Conservation (phyloP, 2,329 filamentous ascomycete species). For the Penicillium sp. region DNA sequence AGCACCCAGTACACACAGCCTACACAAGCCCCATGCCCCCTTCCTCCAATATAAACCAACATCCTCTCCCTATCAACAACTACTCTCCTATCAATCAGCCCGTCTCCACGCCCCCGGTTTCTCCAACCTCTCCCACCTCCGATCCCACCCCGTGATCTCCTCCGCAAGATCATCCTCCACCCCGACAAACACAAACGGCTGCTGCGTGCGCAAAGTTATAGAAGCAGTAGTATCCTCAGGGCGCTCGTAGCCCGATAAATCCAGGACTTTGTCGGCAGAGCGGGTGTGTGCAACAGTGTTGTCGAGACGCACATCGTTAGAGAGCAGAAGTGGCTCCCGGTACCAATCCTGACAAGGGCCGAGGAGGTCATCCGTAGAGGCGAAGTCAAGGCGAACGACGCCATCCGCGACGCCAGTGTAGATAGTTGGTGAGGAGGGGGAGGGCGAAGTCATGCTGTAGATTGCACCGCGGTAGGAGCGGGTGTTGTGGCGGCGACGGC, state of each 20-base stretch:
- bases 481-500: no score
- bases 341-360: slow-evolving; percentile 29
- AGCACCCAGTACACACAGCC: no score
- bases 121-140: slow-evolving; percentile 29
- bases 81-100: no score
- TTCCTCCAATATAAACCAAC: no score
- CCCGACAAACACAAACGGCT: no score
- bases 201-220: no score
- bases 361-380: slow-evolving; percentile 36
- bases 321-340: no score
- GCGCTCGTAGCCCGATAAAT: slow-evolving; percentile 39
- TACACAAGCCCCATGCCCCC: no score
- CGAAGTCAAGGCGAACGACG: slow-evolving; percentile 38
- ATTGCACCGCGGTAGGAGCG: slow-evolving; percentile 40
- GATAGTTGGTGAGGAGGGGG: slow-evolving; percentile 37
- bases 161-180: slow-evolving; percentile 18
- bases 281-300: no score
- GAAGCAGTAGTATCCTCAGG: slow-evolving; percentile 28
- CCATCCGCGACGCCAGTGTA: slow-evolving; percentile 39
- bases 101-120: slow-evolving; percentile 20
- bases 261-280: slow-evolving; percentile 24
- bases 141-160: slow-evolving; percentile 30
- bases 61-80: no score
- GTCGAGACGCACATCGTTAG: no score
- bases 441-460: slow-evolving; percentile 40